Base-by-base conservation (phyloP, 345 rosid species). In the Eucalyptus paniculata region DNA sequence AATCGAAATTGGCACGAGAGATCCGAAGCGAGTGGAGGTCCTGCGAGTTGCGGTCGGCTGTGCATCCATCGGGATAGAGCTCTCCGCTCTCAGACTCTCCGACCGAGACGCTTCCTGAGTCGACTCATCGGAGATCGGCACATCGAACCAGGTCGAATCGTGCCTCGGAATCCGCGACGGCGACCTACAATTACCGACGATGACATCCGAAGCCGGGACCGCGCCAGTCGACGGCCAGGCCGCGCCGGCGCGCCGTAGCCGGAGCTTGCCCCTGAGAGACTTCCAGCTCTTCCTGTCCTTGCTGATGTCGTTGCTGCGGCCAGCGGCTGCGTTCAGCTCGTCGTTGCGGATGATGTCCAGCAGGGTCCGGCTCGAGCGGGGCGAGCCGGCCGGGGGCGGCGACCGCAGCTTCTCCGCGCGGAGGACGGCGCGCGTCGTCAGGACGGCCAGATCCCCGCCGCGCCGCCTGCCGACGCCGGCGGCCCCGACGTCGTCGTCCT, bases 221-320 rank as follows among this genome's bases (percentile, higher is more conserved):
- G 56, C 92, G 15, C 91, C 91, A 30, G 95, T 90, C 42, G 97
- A 94, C 50, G 94, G 93, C 98, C 97, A 96, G 87, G 95, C 96
- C 34, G 97, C 91, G 51, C 96, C 95, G n/a, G 96, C 93, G 13
- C 98, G 94, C 92, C 93, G 94, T 14, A 96, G 94, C 42, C 97
- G 94, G 87, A 97, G 93, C 86, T 91, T 94, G 37, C 96, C 98
- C 49, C 97, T 93, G 93, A 97, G 94, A 15, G 92, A 92, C 87
- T 94, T 96, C 99, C 99, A 97, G 92, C 94, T 94, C 91, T 93
- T 94, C 87, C 92, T 93, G 50, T 97, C 99, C 58, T 92, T 95
- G 82, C 89, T 93, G 85, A 90, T 69, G 18, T 34, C 93, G 49
- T 87, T 89, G 18, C 40, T 93, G 50, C 90, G 89, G 56, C 88